Evolutionary conservation across 78 protist genomes (phyloP).

Genomic region (Parvularia atlantis): DNA sequence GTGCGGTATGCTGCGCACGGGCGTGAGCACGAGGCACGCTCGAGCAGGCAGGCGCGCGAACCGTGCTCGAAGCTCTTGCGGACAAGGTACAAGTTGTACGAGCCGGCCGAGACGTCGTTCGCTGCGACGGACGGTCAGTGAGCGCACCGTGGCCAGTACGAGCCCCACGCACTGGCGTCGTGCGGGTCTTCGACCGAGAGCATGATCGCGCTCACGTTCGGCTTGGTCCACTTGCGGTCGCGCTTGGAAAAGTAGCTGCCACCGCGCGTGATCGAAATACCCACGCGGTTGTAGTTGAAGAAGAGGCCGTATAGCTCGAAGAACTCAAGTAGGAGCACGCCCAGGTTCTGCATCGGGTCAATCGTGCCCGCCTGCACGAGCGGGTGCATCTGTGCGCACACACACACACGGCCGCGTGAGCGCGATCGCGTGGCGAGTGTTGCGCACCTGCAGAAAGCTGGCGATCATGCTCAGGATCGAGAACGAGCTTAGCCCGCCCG

Average conservation of each 20-base stretch:
- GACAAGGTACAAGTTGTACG: too few species aligned
- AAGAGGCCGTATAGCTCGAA: slow-evolving; percentile 28
- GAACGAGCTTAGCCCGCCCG: slow-evolving; percentile 72
- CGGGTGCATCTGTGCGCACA: neutral
- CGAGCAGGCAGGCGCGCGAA: too few species aligned
- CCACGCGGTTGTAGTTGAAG: slow-evolving; percentile 16
- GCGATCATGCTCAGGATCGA: slow-evolving; percentile 40
- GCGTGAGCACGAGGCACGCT: too few species aligned
- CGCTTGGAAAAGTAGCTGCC: slow-evolving; percentile 21
- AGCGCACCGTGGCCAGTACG: neutral
- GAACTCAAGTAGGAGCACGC: slow-evolving; percentile 32
- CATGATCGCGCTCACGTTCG: neutral
- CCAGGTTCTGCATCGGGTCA: slow-evolving; percentile 18
- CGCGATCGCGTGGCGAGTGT: neutral
- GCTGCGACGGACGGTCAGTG: too few species aligned
- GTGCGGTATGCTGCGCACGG: too few species aligned
- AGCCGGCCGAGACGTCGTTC: too few species aligned
- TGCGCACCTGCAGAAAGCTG: slow-evolving; percentile 44
- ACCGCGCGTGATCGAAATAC: slow-evolving; percentile 7
- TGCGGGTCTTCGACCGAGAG: slow-evolving; percentile 16
- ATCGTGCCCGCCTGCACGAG: neutral
- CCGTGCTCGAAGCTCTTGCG: too few species aligned
- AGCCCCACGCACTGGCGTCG: neutral
- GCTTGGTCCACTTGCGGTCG: neutral
- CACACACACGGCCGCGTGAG: neutral